A percentile compares a stretch with the other conserved stretches of the same genome.
Evolutionary conservation across 1,139 yeast genomes (phyloP).

Genomic region (Arxiozyma slooffiae): DNA sequence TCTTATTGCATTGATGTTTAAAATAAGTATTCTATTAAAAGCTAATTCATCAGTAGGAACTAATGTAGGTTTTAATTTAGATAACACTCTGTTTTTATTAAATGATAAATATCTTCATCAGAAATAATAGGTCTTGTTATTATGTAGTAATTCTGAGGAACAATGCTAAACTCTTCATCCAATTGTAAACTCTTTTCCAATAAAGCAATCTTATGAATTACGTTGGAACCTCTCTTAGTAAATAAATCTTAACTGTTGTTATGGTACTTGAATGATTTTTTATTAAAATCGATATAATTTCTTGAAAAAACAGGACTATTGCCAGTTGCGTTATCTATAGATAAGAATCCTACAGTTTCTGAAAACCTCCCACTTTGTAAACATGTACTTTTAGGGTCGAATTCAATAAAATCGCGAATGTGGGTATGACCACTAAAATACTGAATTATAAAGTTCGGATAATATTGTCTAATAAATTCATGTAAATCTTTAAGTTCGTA

Average conservation of each 20-base stretch:
- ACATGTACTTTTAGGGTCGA: conserved; percentile 62
- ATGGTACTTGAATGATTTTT: conserved; percentile 60
- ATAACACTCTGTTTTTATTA: conserved; percentile 54
- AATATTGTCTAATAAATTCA: conserved; percentile 43
- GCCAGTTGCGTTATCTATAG: conserved; percentile 37
- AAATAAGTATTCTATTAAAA: conserved; percentile 49
- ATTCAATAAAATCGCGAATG: conserved; percentile 67
- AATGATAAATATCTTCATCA: conserved; percentile 47
- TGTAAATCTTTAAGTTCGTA: conserved; percentile 42
- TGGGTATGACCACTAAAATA: conserved; percentile 95
- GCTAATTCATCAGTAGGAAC: conserved; percentile 6
- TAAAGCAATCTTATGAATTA: conserved; percentile 39
- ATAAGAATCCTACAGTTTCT: conserved; percentile 84
- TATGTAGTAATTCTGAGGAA: conserved; percentile 56
- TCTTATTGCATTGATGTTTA: conserved; percentile 84
- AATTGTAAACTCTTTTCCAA: conserved; percentile 45
- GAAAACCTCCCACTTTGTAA: conserved; percentile 87
- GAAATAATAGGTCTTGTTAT: conserved; percentile 61
- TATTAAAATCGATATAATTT: conserved; percentile 72
- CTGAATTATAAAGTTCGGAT: conserved; percentile 58
- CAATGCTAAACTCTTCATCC: conserved; percentile 51
- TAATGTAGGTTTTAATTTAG: conserved; percentile 34
- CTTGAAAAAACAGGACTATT: conserved; percentile 37
- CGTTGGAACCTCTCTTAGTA: conserved; percentile 36
- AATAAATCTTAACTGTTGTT: conserved; percentile 25